Evolutionary conservation across 2,329 filamentous ascomycete species (phyloP), one percentile per base, ranked within the genome.

Genomic region (Penicillium sp.): DNA sequence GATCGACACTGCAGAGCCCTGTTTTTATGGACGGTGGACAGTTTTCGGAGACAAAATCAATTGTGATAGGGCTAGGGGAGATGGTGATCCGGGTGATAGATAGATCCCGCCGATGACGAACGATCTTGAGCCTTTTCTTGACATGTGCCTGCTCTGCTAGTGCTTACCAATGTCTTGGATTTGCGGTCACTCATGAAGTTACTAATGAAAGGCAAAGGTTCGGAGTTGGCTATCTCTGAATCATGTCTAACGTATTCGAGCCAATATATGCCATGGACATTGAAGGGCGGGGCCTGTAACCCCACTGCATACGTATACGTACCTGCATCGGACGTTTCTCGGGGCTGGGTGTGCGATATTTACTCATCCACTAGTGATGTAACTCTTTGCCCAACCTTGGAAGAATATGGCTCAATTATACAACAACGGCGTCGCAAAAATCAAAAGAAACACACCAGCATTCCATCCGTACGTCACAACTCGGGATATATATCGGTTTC

Each of bases 1-100:
- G 59, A 55, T 58, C 55, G 37, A 33, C 45, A n/a, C 14, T 13
- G 30, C 14, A 55, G n/a, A 33, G 55, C 28, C 43, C 30, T 56
- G 43, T 60, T 28, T 28, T 35, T 42, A n/a, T 42, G 22, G 46
- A 48, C 8, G 28, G 42, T 49, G 14, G 8, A 14, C 49, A 26
- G n/a, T 19, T 1, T 13, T 45, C 46, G 55, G 45, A 56, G 48
- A 46, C 10, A 51, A 16, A 53, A 16, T 53, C 8, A 19, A 40
- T 28, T 57, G 35, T 35, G 46, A 52, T 35, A 42, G 46, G 55
- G 35, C 54, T 46, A 38, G 40, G 42, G 25, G 46, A 33, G 48
- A 35, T 35, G 28, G 48, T 13, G 10, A 33, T 35, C 48, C 28
- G 30, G n/a, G n/a, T 35, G 30, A 35, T 35, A 33, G 48, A 51